A percentile compares a stretch with the other conserved stretches of the same genome.
phyloP scores from a whole-genome alignment of 2,329 filamentous ascomycete genomes.

The Fusarium lyarnte region DNA sequence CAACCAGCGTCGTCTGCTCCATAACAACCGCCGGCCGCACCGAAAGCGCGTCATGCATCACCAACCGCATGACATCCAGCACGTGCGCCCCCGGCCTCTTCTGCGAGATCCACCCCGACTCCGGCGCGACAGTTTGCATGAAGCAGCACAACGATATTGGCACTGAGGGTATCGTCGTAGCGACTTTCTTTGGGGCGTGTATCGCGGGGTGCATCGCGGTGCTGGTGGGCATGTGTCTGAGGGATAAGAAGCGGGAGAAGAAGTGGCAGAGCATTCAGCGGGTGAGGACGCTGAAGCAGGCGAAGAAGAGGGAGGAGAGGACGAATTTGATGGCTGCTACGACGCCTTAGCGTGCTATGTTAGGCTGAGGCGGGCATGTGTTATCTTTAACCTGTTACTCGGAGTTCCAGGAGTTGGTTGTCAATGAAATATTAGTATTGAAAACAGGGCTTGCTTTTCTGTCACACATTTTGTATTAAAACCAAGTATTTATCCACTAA shows the following conservation, averaged over 20 bases:
- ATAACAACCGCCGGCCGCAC: conserved; percentile 15
- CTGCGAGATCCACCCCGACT: conserved; percentile 8
- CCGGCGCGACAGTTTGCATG: conserved; percentile 13
- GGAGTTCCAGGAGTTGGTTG: no score
- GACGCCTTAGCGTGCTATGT: no score
- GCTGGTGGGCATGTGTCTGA: background rate
- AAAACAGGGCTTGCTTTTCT: no score
- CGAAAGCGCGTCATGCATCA: conserved; percentile 7
- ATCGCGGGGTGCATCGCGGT: conserved; percentile 10
- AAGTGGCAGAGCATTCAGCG: conserved; percentile 3
- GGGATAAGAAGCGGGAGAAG: conserved; percentile 4
- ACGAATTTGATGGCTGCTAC: background rate
- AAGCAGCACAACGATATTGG: conserved; percentile 2
- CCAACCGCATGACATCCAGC: conserved; percentile 15
- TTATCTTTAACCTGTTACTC: no score
- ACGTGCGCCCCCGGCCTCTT: conserved; percentile 9
- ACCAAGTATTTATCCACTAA: no score
- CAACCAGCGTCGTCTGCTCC: conserved; percentile 14
- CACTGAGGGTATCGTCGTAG: conserved; percentile 11
- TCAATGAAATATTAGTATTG: no score
- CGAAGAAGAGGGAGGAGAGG: background rate
- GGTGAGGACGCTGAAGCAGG: background rate
- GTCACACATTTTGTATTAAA: no score
- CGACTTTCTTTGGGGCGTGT: background rate
- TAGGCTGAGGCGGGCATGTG: no score